Base-by-base conservation (phyloP, 2,329 filamentous ascomycete species). In the Penicillium freii region DNA sequence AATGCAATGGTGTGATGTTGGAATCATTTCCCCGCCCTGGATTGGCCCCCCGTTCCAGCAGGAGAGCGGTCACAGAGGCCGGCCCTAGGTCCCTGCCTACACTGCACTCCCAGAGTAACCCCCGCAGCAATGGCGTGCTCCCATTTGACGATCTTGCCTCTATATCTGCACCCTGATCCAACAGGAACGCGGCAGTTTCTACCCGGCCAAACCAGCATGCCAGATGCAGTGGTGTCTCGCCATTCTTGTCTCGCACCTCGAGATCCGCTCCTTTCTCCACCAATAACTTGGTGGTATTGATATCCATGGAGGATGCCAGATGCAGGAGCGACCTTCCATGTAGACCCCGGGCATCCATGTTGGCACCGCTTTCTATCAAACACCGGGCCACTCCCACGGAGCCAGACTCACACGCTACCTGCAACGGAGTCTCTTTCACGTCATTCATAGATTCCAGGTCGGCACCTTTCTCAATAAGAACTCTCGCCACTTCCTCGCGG, bases 141-240 rank as follows among this genome's bases (percentile, higher is more conserved):
- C 56, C 57, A 25, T 48, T 38, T 6, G 9, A 13, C 6, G 51
- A 48, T 17, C 19, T 27, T 39, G 56, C 39, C n/a, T 64, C 36
- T 10, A 58, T 50, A 43, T 64, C 27, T 29, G 59, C 58, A 17
- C 59, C 60, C 2, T 34, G 21, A 4, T 56, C 47, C 23, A 66
- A 25, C 44, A 66, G 52, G 21, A 59, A 19, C 27, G 52, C 33
- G 4, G 49, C 51, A 10, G 51, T 31, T 17, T 50, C 40, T 4
- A 19, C 6, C 17, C 49, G 51, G 10, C 60, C 58, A 7, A 47
- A 34, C 13, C 38, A 36, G 27, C 53, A 53, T n/a, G 59, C 59
- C 9, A 25, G 21, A 46, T 60, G 50, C 8, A 61, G 51, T 36
- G 57, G 57, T 11, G 56, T 59, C 19, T 27, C 13, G 5, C 57